Conservation (phyloP, 495 filamentous ascomycete species). For the Podospora sp. region DNA sequence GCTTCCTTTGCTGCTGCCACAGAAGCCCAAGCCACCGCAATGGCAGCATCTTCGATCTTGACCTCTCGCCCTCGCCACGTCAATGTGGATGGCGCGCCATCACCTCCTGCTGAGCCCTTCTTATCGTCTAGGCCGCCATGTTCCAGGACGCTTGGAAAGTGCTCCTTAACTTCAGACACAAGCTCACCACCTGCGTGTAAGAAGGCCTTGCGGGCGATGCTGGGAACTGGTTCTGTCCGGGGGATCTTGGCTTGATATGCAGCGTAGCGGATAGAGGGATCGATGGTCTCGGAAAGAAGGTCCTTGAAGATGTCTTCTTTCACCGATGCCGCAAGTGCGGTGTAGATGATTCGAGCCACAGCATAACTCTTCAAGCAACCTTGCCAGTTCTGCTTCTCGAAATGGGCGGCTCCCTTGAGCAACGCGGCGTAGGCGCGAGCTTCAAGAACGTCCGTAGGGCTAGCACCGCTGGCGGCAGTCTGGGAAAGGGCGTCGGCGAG, state of each 20-base stretch:
- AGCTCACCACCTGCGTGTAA: slow-evolving; percentile 62
- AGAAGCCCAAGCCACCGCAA: slow-evolving; percentile 67
- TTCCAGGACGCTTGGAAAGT: slow-evolving; percentile 71
- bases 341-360: slow-evolving; percentile 80
- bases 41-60: slow-evolving; percentile 88
- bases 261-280: slow-evolving; percentile 91
- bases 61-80: slow-evolving; percentile 90
- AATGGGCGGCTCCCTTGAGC: slow-evolving; percentile 70
- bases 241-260: slow-evolving; percentile 89
- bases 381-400: slow-evolving; percentile 89
- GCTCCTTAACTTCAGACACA: slow-evolving; percentile 64
- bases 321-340: slow-evolving; percentile 58
- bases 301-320: slow-evolving; percentile 81
- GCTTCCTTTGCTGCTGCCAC: slow-evolving; percentile 57
- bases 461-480: slow-evolving; percentile 60
- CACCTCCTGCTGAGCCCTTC: slow-evolving; percentile 53
- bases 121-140: slow-evolving; percentile 63
- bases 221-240: slow-evolving; percentile 75
- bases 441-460: slow-evolving; percentile 75
- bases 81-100: slow-evolving; percentile 72
- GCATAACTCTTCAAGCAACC: slow-evolving; percentile 74
- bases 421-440: slow-evolving; percentile 79
- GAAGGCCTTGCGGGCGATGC: slow-evolving; percentile 76
- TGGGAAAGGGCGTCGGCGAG: slow-evolving; percentile 68
- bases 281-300: slow-evolving; percentile 73